phyloP scores from a whole-genome alignment of 192 early-diverging fungal genomes.

The Phlyctochytrium planicorne region DNA sequence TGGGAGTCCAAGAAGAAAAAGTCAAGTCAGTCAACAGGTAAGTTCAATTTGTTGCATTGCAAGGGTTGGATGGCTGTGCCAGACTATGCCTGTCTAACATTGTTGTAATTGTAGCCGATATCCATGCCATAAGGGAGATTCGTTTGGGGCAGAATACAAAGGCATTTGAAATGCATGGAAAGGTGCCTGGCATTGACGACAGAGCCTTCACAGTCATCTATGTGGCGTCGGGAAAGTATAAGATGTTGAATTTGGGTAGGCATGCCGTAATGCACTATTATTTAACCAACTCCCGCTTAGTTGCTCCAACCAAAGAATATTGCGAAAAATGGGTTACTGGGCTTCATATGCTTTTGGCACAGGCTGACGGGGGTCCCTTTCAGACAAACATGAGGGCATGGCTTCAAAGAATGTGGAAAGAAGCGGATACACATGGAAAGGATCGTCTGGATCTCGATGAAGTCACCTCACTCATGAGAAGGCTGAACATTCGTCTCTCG shows the following conservation, averaged over 20 bases:
- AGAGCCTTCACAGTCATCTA: constrained; percentile 54
- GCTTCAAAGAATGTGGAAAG: constrained; percentile 46
- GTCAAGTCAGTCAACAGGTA: constrained; percentile 21
- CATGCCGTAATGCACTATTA: neutral
- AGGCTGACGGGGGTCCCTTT: constrained; percentile 11
- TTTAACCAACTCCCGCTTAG: constrained; percentile 18
- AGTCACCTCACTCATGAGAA: constrained; percentile 42
- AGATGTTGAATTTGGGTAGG: constrained; percentile 52
- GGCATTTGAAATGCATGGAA: constrained; percentile 50
- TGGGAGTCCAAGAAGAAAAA: constrained; percentile 52
- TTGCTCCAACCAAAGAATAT: constrained; percentile 41
- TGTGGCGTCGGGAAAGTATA: constrained; percentile 43
- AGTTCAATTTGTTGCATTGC: constrained; percentile 2
- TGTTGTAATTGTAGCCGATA: constrained; percentile 30
- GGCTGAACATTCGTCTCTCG: constrained; percentile 67
- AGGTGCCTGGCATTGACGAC: constrained; percentile 41
- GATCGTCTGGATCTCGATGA: constrained; percentile 46
- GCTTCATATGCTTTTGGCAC: constrained; percentile 48
- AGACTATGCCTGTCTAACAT: too few species aligned
- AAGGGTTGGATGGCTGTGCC: constrained; percentile 7
- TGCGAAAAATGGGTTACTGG: constrained; percentile 47
- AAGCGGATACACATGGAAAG: constrained; percentile 28
- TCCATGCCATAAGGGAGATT: constrained; percentile 51
- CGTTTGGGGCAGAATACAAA: constrained; percentile 58
- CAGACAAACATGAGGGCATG: constrained; percentile 30